These are phyloP conservation scores for Fusarium brevicatenulatum DNA, from an alignment of 2,329 filamentous ascomycete species.

Conservation along the genomic window DNA sequence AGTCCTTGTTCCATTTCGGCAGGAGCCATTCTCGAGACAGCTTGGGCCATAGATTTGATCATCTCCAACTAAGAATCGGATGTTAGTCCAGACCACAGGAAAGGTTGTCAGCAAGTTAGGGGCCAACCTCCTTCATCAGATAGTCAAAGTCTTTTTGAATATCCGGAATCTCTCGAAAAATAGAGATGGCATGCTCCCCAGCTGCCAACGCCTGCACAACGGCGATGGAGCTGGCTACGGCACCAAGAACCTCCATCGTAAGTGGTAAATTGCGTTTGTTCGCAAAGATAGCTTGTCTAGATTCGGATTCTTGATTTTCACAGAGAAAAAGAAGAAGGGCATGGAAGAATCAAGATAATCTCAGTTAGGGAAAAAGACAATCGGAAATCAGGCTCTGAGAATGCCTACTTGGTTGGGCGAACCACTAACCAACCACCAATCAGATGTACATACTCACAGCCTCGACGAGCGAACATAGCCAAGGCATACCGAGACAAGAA, in stretches of 20 bases:
- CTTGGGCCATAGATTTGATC: not conserved
- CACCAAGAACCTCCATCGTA: slow-evolving; percentile 22
- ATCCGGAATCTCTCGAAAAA: slow-evolving; percentile 10
- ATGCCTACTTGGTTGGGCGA: not conserved
- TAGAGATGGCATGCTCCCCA: slow-evolving; percentile 5
- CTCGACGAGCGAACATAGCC: not conserved
- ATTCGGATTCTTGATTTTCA: fast-evolving
- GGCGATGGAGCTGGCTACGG: slow-evolving; percentile 22
- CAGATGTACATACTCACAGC: not conserved
- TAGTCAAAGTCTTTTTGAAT: slow-evolving; percentile 22
- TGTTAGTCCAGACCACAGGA: not conserved
- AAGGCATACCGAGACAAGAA: not conserved
- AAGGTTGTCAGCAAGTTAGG: fast-evolving
- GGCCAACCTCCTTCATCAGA: slow-evolving; percentile 8
- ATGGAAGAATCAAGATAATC: not conserved
- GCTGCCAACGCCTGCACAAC: slow-evolving; percentile 13
- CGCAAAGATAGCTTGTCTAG: no score
- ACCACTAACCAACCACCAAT: slow-evolving; percentile 2
- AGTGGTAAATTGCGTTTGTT: not conserved
- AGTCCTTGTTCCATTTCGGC: not conserved
- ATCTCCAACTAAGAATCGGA: not conserved
- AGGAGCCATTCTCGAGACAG: not conserved
- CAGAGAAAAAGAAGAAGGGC: not conserved
- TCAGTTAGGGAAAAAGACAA: not conserved
- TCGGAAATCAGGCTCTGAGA: not conserved